A percentile compares a stretch with the other conserved stretches of the same genome.
These are phyloP conservation scores for Nothophoma quercina DNA, from an alignment of 2,329 filamentous ascomycete genomes.

Conservation along the genomic window DNA sequence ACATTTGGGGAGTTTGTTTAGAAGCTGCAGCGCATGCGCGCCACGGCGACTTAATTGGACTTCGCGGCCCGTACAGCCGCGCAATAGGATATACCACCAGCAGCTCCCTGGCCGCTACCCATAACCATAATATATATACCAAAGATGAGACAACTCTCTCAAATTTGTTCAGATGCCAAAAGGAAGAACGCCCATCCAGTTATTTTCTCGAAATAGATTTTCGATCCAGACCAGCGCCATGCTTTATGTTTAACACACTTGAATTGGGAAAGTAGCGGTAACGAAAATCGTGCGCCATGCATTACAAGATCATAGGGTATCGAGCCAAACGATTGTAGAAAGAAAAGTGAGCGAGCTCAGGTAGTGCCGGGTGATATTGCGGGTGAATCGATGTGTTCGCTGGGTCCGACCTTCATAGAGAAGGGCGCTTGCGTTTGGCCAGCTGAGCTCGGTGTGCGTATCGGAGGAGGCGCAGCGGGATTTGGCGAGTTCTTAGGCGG, in stretches of 20 bases:
- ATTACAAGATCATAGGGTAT: constrained; percentile 23
- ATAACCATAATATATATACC: background rate
- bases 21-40: background rate
- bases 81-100: background rate
- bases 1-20: background rate
- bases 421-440: constrained; percentile 1
- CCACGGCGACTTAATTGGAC: constrained; percentile 1
- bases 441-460: background rate
- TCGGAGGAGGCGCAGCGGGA: background rate
- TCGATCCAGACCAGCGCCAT: constrained; percentile 12
- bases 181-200: constrained; percentile 1
- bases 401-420: constrained; percentile 1
- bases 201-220: background rate
- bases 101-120: too few relatives aligned
- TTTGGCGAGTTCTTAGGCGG: constrained; percentile 21
- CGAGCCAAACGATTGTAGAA: constrained; percentile 6
- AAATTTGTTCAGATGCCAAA: background rate
- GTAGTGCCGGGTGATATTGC: constrained; percentile 14
- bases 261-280: constrained; percentile 4
- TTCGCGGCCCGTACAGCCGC: background rate
- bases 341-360: constrained; percentile 4
- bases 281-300: constrained; percentile 7
- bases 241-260: constrained; percentile 7
- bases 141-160: background rate
- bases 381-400: constrained; percentile 14